phyloP scores from a whole-genome alignment of 2,329 filamentous ascomycete genomes.

The Colletotrichum eleusines region DNA sequence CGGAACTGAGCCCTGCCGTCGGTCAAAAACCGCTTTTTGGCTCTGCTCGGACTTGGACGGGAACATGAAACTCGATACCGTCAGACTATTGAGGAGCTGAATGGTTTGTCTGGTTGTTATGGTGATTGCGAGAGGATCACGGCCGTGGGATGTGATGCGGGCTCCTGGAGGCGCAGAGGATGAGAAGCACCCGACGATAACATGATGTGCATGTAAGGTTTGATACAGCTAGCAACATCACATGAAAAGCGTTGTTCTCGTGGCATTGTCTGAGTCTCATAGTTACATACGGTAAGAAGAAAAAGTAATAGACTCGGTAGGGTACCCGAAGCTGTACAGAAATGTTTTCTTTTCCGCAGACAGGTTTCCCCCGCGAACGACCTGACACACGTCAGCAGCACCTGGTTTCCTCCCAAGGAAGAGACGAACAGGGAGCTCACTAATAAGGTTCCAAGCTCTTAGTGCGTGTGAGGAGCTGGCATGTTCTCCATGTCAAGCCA shows the following conservation, averaged over 20 bases:
- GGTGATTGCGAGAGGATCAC: constrained; percentile 22
- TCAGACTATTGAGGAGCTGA: neutral
- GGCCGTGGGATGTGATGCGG: neutral
- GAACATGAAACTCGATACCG: constrained; percentile 26
- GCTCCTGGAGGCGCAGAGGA: neutral
- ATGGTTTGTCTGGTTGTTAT: neutral
- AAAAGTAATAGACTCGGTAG: neutral
- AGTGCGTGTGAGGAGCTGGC: constrained; percentile 26
- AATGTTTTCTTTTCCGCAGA: constrained; percentile 24
- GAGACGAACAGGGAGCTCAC: constrained; percentile 19
- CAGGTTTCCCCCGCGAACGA: constrained; percentile 20
- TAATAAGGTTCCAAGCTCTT: constrained; percentile 5
- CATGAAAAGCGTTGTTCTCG: too few relatives aligned
- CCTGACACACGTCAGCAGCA: constrained; percentile 35
- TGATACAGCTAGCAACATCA: too few relatives aligned
- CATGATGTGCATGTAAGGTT: too few relatives aligned
- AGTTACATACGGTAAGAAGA: neutral
- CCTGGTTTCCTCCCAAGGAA: neutral
- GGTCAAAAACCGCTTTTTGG: neutral
- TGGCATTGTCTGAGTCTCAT: neutral
- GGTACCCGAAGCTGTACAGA: constrained; percentile 12
- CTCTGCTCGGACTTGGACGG: neutral
- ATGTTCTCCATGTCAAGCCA: constrained; percentile 8
- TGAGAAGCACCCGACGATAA: neutral
- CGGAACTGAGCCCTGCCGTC: constrained; percentile 34